Evolutionary conservation across 2,329 filamentous ascomycete species (phyloP), one percentile per base, ranked within the genome.

Genomic region (Cryphonectria naterciae): DNA sequence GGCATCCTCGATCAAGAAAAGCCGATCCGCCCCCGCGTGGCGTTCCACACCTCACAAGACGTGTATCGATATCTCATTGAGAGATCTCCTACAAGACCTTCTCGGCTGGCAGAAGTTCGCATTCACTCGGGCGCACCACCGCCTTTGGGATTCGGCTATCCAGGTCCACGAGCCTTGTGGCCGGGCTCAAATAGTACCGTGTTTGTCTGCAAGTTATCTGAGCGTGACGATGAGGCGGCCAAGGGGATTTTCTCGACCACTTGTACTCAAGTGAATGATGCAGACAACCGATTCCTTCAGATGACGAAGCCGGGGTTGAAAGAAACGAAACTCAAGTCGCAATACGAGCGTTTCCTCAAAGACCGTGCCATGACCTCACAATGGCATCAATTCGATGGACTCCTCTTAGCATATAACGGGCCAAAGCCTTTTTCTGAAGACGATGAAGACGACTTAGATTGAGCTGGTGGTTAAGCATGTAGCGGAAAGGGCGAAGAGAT

Each of bases 91-190:
- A 46, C 13, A 5, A 49, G 10, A 22, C n/a, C 41, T 4, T 4
- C 43, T 4, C 32, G 8, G 2, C 32, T 66, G 43, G 11, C 28
- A 37, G 25, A 35, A 37, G 22, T 66, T 52, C 28, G 22, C 32
- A 52, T 66, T 28, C 35, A 66, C 64, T 66, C 64, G 4, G 41
- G 64, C 28, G 28, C 64, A 35, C 46, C 41, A 15, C 43, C 32
- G 17, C 43, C 43, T 19, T 6, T 63, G 60, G 37, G 22, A 28
- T 41, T 43, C 11, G 43, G 43, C 17, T 11, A 8, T 39, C 32
- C 25, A 19, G 4, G 10, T 7, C 39, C 1, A 15, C 6, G 22
- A n/a, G 28, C 19, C 43, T 19, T 15, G 17, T 54, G 64, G 64
- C 43, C 64, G 35, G 13, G 17, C 17, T 6, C 1, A 15, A 66